Base-by-base conservation (phyloP, 2,329 filamentous ascomycete genomes). In the Colletotrichum musicola region DNA sequence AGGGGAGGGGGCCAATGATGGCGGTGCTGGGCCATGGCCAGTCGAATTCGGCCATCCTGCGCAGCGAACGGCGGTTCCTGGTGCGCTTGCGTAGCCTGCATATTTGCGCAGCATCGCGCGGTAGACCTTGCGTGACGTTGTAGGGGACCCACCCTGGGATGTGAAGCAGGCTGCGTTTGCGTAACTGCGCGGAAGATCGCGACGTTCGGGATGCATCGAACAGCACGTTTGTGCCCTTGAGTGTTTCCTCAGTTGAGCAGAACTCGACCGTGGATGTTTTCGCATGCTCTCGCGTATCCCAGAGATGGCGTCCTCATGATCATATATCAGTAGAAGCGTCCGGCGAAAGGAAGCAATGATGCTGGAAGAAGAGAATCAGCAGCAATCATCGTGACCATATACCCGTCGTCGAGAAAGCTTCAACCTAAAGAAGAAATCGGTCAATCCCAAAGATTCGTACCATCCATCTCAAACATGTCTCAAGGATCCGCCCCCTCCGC, bases 201-300 rank as follows among this genome's bases (percentile, higher is more conserved):
- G 10, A 35, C 30, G 30, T 54, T 38, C 18, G 35, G 38, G 47
- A 30, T 7, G 27, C 6, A 10, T 53, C 18, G 9, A 57, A 62
- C 55, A 55, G 66, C 66, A 56, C 66, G 22, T 61, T 50, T 30
- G 62, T 67, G 66, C 62, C 56, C 46, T 69, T 56, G 7, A 30
- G 20, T 6, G 7, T 59, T 5, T 42, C 18, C 65, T 57, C 35
- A 25, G 47, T 40, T 57, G 56, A 42, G 55, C 50, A 46, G 56
- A 62, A 46, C 49, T 51, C 13, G 12, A 12, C 35, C 7, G n/a
- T 14, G 38, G 38, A 10, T 38, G 30, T 10, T 22, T 40, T 22
- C 10, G 44, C 25, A 38, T 10, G 18, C 44, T 18, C 13, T 20
- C n/a, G 22, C 16, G 4, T 56, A 7, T 25, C 22, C 12, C 30